phyloP scores from a whole-genome alignment of 2,329 filamentous ascomycete species.

The Tympanopsis confertula region DNA sequence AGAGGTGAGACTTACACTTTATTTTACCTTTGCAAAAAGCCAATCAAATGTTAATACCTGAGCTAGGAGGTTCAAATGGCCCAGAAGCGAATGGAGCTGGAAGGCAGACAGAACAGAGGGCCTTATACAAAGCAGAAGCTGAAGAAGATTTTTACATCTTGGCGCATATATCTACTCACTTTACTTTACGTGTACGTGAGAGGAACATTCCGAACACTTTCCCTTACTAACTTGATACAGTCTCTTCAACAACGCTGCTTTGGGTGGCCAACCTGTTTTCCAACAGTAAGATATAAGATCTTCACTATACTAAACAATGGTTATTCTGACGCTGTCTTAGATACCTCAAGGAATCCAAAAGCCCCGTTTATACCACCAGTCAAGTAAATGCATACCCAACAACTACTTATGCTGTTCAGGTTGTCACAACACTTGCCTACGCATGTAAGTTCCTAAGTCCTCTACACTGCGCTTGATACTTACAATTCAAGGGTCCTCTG shows the following conservation, averaged over 20 bases:
- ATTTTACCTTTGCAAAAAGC: too few species aligned
- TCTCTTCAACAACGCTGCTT: slow-evolving; percentile 48
- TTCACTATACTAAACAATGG: slow-evolving; percentile 7
- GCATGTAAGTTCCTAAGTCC: slow-evolving; percentile 36
- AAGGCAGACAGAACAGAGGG: slow-evolving; percentile 28
- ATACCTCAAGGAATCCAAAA: slow-evolving; percentile 24
- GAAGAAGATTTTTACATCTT: slow-evolving; percentile 47
- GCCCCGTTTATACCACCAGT: slow-evolving; percentile 27
- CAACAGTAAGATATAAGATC: slow-evolving; percentile 13
- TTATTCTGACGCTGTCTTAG: slow-evolving; percentile 7
- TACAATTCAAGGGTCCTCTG: slow-evolving; percentile 35
- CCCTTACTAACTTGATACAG: slow-evolving; percentile 8
- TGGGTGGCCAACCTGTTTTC: slow-evolving; percentile 41
- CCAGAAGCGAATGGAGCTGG: slow-evolving; percentile 34
- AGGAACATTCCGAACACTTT: rapidly evolving
- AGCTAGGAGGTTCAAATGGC: slow-evolving; percentile 28
- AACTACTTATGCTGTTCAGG: slow-evolving; percentile 37
- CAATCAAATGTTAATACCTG: slow-evolving; percentile 2
- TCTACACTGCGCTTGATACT: background rate
- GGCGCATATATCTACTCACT: slow-evolving; percentile 51
- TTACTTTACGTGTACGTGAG: slow-evolving; percentile 38
- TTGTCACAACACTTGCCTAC: slow-evolving; percentile 48
- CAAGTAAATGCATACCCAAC: slow-evolving; percentile 43
- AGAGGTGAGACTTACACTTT: slow-evolving; percentile 10
- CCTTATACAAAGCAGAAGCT: slow-evolving; percentile 39